Evolutionary conservation across 768 basidiomycete genomes (phyloP).

Genomic region (Leccinum uliginosum): DNA sequence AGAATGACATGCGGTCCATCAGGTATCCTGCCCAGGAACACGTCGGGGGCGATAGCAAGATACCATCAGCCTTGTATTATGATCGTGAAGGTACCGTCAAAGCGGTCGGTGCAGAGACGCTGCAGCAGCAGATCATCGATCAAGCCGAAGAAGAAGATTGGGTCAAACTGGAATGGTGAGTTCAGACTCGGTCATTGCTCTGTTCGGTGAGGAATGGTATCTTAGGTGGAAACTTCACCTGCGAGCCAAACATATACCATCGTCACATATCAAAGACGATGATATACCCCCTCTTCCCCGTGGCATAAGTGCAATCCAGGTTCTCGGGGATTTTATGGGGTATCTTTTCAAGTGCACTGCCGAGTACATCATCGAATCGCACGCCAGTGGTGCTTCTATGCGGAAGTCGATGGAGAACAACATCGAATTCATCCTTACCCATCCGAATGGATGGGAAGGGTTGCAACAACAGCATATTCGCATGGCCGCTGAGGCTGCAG

Average conservation of each 20-base stretch:
- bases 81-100: slow-evolving; percentile 35
- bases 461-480: slow-evolving; percentile 29
- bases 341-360: slow-evolving; percentile 26
- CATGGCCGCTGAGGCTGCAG: slow-evolving; percentile 20
- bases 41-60: slow-evolving; percentile 44
- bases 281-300: slow-evolving; percentile 24
- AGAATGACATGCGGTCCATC: background rate
- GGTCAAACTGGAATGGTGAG: slow-evolving; percentile 40
- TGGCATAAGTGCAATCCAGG: slow-evolving; percentile 15
- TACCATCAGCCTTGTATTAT: slow-evolving; percentile 47
- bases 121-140: slow-evolving; percentile 31
- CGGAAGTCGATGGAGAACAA: slow-evolving; percentile 22
- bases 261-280: slow-evolving; percentile 20
- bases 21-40: slow-evolving; percentile 48
- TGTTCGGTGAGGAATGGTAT: background rate
- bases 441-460: slow-evolving; percentile 33
- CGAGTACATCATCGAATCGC: slow-evolving; percentile 19
- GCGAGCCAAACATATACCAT: slow-evolving; percentile 23
- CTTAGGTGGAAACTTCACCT: slow-evolving; percentile 35
- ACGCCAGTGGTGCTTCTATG: slow-evolving; percentile 25
- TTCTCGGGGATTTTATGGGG: slow-evolving; percentile 25
- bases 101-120: slow-evolving; percentile 43
- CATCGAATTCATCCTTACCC: slow-evolving; percentile 23
- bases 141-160: slow-evolving; percentile 34
- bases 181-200: background rate